Conservation (phyloP, 768 basidiomycete species). For the Rickenella mellea region DNA sequence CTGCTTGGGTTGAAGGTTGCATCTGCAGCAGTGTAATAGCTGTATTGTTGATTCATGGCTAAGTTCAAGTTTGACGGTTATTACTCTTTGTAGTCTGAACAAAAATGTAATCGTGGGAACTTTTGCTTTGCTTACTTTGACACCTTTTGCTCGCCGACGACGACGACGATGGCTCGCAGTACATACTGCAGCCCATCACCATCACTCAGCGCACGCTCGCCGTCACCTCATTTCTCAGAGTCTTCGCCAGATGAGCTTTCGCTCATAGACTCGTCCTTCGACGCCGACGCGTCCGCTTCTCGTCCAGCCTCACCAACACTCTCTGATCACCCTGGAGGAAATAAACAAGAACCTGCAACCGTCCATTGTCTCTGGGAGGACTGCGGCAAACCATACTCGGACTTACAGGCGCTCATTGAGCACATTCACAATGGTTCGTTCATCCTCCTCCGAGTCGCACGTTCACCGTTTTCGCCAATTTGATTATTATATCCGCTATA, state of each 20-base stretch:
- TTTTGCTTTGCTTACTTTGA: no score
- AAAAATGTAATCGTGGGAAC: no score
- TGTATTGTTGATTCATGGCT: no score
- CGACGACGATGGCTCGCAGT: not conserved
- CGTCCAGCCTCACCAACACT: constrained; percentile 29
- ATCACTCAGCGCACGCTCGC: constrained; percentile 27
- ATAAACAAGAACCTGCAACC: constrained; percentile 13
- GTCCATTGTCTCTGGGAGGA: constrained; percentile 80
- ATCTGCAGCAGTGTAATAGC: no score
- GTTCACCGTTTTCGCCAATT: constrained; percentile 2
- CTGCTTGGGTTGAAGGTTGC: no score
- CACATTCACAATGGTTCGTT: constrained; percentile 75
- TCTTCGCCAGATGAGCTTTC: constrained; percentile 16
- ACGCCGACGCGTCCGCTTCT: constrained; percentile 23
- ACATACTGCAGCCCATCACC: not conserved
- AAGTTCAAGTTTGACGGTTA: no score
- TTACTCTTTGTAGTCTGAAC: no score
- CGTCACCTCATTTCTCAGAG: constrained; percentile 29
- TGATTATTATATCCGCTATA: constrained; percentile 22
- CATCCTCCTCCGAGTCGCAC: not conserved
- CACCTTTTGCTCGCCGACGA: no score
- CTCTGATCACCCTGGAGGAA: constrained; percentile 12
- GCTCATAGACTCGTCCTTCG: constrained; percentile 15
- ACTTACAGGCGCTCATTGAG: constrained; percentile 66
- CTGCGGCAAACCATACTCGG: constrained; percentile 64